Evolutionary conservation across 2,329 filamentous ascomycete genomes (phyloP).

Genomic region (Exophiala calicioides): DNA sequence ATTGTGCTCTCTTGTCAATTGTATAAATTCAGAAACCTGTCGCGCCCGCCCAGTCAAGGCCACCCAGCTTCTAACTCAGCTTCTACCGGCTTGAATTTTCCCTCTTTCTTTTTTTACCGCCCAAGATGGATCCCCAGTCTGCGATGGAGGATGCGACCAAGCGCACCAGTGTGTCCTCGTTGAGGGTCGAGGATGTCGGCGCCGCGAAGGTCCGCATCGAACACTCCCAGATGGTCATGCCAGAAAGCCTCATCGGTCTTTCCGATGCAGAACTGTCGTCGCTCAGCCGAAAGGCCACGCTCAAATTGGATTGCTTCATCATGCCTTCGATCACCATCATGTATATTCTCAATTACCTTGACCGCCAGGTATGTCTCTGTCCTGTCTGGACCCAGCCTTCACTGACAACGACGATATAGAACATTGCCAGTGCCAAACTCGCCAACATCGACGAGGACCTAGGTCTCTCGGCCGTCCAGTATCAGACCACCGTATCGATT

Average conservation of each 20-base stretch:
- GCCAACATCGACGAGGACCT: slow-evolving; percentile 54
- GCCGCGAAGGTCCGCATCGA: slow-evolving; percentile 18
- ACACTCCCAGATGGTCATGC: slow-evolving; percentile 15
- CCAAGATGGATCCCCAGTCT: slow-evolving; percentile 1
- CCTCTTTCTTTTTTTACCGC: not conserved
- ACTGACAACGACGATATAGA: slow-evolving; percentile 41
- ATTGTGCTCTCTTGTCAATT: no score
- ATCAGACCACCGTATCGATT: slow-evolving; percentile 46
- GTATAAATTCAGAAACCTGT: no score
- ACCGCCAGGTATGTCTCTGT: slow-evolving; percentile 43
- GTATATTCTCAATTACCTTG: slow-evolving; percentile 61
- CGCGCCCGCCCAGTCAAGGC: no score
- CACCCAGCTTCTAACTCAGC: no score
- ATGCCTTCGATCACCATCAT: slow-evolving; percentile 19
- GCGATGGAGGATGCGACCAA: slow-evolving; percentile 3
- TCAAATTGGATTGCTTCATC: slow-evolving; percentile 23
- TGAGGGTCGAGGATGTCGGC: slow-evolving; percentile 16
- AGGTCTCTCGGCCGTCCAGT: slow-evolving; percentile 21
- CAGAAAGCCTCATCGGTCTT: slow-evolving; percentile 15
- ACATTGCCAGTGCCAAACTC: slow-evolving; percentile 57
- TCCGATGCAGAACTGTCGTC: slow-evolving; percentile 14
- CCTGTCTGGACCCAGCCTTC: not conserved
- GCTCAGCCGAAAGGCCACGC: slow-evolving; percentile 18
- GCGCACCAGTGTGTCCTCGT: not conserved
- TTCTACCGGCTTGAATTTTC: not conserved